A percentile compares a stretch with the other conserved stretches of the same genome.
phyloP scores from a whole-genome alignment of 345 rosid genomes.

The Heritiera littoralis region DNA sequence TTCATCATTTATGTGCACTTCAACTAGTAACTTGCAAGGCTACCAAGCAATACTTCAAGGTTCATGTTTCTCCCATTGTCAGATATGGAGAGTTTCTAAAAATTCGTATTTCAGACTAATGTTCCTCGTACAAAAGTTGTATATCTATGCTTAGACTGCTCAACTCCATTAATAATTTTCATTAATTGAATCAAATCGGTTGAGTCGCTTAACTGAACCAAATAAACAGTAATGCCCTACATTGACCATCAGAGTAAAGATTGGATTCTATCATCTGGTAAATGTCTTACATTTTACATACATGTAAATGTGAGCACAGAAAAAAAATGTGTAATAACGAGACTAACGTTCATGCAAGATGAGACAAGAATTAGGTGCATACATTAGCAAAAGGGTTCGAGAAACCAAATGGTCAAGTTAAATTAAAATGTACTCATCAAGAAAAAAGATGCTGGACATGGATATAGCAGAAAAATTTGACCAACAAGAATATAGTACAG shows the following conservation, averaged over 20 bases:
- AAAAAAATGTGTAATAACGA: background rate
- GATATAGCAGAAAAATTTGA: background rate
- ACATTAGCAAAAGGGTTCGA: background rate
- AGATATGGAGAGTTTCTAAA: background rate
- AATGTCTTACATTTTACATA: background rate
- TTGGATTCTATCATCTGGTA: background rate
- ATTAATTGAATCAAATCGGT: background rate
- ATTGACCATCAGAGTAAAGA: background rate
- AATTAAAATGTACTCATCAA: background rate
- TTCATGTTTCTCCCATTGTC: background rate
- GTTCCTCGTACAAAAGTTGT: background rate
- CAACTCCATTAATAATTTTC: background rate
- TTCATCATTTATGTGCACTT: background rate
- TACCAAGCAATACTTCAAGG: background rate
- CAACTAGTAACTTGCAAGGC: background rate
- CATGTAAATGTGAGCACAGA: background rate
- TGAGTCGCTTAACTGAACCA: background rate
- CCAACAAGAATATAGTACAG: background rate
- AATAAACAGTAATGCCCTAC: background rate
- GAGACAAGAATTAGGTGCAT: background rate
- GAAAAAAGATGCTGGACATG: background rate
- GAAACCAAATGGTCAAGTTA: background rate
- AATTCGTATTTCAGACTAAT: constrained; percentile 1
- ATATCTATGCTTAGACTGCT: too few species aligned
- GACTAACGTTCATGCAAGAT: background rate